Conservation (phyloP, 2,329 filamentous ascomycete genomes). For the Zymoseptoria crescenta region DNA sequence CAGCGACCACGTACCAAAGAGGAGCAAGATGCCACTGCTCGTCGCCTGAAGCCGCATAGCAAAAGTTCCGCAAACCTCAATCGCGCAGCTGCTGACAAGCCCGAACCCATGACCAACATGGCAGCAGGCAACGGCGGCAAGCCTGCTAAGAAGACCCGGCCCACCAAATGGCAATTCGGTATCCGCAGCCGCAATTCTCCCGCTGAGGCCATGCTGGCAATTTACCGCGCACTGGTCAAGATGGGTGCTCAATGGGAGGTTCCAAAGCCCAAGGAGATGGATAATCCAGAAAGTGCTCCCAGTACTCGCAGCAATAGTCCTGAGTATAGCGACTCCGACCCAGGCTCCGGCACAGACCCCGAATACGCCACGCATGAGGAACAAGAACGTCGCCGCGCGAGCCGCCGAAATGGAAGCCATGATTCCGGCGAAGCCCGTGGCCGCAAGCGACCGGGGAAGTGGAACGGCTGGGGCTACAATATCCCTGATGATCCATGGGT, state of each 20-base stretch:
- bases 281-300: conserved; percentile 33
- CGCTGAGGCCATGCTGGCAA: conserved; percentile 87
- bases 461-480: conserved; percentile 56
- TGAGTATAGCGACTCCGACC: conserved; percentile 33
- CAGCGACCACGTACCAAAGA: conserved; percentile 40
- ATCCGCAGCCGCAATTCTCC: conserved; percentile 91
- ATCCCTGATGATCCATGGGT: conserved; percentile 95
- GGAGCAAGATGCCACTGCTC: conserved; percentile 73
- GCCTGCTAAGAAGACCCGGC: conserved; percentile 60
- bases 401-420: conserved; percentile 12
- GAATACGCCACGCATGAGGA: conserved; percentile 31
- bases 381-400: conserved; percentile 25
- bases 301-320: conserved; percentile 26
- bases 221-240: conserved; percentile 83
- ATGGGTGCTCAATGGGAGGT: conserved; percentile 83
- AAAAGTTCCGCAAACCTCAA: conserved; percentile 39
- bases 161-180: conserved; percentile 94
- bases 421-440: conserved; percentile 24
- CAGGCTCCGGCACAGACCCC: conserved; percentile 31
- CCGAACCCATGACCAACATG: conserved; percentile 49
- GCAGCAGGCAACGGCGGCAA: conserved; percentile 32
- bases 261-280: conserved; percentile 29
- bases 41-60: conserved; percentile 81
- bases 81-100: conserved; percentile 28
- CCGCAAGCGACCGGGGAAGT: conserved; percentile 36